Evolutionary conservation across 2,329 filamentous ascomycete species (phyloP).

Genomic region (Leptographium flavum): DNA sequence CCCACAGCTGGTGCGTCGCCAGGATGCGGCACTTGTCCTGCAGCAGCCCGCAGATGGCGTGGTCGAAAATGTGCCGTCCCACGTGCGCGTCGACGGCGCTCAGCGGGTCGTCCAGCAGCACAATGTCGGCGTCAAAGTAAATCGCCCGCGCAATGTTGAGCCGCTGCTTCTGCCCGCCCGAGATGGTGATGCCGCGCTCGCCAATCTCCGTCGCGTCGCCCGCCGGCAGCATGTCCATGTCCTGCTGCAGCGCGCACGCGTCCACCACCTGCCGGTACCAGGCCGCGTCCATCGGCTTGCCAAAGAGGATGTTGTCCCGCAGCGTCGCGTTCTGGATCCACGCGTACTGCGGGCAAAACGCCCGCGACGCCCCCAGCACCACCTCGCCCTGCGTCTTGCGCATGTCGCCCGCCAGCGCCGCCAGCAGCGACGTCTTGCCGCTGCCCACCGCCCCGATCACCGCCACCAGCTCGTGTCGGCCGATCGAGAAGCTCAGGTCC

Average conservation of each 20-base stretch:
- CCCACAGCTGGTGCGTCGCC: slow-evolving; percentile 90
- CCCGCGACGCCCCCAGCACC: slow-evolving; percentile 61
- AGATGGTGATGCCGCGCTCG: slow-evolving; percentile 88
- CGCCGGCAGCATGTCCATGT: slow-evolving; percentile 85
- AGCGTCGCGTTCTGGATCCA: slow-evolving; percentile 94
- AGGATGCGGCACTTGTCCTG: slow-evolving; percentile 82
- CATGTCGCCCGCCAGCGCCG: slow-evolving; percentile 89
- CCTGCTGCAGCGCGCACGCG: slow-evolving; percentile 66
- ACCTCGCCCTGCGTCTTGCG: slow-evolving; percentile 63
- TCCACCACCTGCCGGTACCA: slow-evolving; percentile 82
- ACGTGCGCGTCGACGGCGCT: slow-evolving; percentile 58
- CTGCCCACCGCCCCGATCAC: slow-evolving; percentile 84
- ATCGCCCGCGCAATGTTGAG: slow-evolving; percentile 81
- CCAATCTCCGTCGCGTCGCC: slow-evolving; percentile 88
- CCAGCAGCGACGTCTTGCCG: slow-evolving; percentile 80
- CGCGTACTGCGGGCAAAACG: slow-evolving; percentile 91
- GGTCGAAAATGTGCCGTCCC: slow-evolving; percentile 71
- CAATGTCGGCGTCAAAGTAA: slow-evolving; percentile 53
- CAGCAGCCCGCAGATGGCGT: slow-evolving; percentile 79
- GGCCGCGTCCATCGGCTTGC: slow-evolving; percentile 55
- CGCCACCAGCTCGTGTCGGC: slow-evolving; percentile 63
- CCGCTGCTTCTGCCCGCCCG: slow-evolving; percentile 88
- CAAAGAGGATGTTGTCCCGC: slow-evolving; percentile 81
- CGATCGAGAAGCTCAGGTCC: slow-evolving; percentile 51
- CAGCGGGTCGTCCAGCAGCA: slow-evolving; percentile 56